Percentiles rank a stretch among this genome's conserved stretches.
These are phyloP conservation scores for Wickerhamiella alocasiicola DNA, from an alignment of 805 yeast genomes.

Conservation along the genomic window DNA sequence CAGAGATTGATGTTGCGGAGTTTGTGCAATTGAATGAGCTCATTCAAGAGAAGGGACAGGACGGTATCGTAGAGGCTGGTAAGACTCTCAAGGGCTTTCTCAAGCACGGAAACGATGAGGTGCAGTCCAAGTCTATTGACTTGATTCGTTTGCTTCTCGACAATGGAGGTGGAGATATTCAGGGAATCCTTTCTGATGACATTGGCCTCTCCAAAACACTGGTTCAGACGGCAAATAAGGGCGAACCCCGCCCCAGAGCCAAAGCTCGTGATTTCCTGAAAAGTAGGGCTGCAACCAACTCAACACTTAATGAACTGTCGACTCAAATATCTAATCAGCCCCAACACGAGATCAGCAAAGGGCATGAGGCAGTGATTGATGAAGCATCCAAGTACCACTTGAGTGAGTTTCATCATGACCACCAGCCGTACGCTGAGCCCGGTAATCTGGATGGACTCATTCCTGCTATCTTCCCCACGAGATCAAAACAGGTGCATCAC, in stretches of 20 bases:
- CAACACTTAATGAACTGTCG: not conserved
- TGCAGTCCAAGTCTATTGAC: slow-evolving; percentile 3
- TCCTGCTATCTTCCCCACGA: too few relatives aligned
- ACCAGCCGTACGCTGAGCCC: not conserved
- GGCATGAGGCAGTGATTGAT: not conserved
- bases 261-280: slow-evolving; percentile 8
- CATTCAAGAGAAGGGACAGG: not conserved
- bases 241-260: slow-evolving; percentile 6
- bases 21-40: slow-evolving; percentile 10
- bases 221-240: slow-evolving; percentile 3
- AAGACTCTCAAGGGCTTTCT: slow-evolving; percentile 6
- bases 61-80: slow-evolving; percentile 4
- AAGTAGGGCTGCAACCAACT: not conserved
- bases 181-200: slow-evolving; percentile 6
- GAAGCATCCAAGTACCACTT: not conserved
- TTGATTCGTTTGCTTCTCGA: slow-evolving; percentile 4
- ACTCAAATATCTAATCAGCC: not conserved
- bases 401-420: not conserved
- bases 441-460: slow-evolving; percentile 3
- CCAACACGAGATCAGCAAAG: not conserved
- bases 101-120: not conserved
- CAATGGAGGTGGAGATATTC: slow-evolving; percentile 3
- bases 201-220: slow-evolving; percentile 1
- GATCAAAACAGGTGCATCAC: not conserved
- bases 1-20: slow-evolving; percentile 5